phyloP scores from a whole-genome alignment of 2,329 filamentous ascomycete species.

The Elsinoe ampelina region DNA sequence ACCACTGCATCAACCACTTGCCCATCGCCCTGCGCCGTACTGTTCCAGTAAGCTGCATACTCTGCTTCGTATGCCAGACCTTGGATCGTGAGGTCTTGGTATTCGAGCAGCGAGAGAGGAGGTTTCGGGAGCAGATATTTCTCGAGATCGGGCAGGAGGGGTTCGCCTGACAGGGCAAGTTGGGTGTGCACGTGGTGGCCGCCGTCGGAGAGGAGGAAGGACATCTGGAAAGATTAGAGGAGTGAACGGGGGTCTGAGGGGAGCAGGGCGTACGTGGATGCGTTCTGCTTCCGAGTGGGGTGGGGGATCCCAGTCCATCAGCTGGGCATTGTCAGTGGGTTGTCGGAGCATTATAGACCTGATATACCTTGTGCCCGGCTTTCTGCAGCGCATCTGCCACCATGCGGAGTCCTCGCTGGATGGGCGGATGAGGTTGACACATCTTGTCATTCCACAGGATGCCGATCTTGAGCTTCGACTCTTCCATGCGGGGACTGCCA shows the following conservation, averaged over 20 bases:
- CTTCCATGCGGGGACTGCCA: constrained; percentile 5
- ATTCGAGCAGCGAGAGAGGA: constrained; percentile 45
- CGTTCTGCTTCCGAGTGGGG: constrained; percentile 41
- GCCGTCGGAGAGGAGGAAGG: constrained; percentile 10
- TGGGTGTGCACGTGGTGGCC: neutral
- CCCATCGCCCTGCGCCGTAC: constrained; percentile 25
- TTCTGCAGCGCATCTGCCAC: constrained; percentile 14
- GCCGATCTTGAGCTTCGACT: constrained; percentile 25
- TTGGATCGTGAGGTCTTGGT: constrained; percentile 48
- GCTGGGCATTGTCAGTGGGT: neutral
- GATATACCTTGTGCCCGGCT: constrained; percentile 17
- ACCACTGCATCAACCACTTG: constrained; percentile 31
- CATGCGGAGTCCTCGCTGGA: constrained; percentile 27
- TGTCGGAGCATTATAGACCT: neutral
- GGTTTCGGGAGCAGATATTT: constrained; percentile 27
- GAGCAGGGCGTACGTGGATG: constrained; percentile 40
- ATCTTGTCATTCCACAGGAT: constrained; percentile 28
- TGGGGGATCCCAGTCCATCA: constrained; percentile 41
- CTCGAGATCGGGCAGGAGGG: constrained; percentile 32
- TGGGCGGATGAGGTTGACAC: constrained; percentile 28
- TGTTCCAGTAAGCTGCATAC: constrained; percentile 27
- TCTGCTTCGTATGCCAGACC: constrained; percentile 44
- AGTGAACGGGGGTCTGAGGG: constrained; percentile 38
- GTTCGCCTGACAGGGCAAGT: neutral
- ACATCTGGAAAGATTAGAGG: neutral